Evolutionary conservation across 768 basidiomycete genomes (phyloP), one percentile per base, ranked within the genome.

Genomic region (Boletus edulis): DNA sequence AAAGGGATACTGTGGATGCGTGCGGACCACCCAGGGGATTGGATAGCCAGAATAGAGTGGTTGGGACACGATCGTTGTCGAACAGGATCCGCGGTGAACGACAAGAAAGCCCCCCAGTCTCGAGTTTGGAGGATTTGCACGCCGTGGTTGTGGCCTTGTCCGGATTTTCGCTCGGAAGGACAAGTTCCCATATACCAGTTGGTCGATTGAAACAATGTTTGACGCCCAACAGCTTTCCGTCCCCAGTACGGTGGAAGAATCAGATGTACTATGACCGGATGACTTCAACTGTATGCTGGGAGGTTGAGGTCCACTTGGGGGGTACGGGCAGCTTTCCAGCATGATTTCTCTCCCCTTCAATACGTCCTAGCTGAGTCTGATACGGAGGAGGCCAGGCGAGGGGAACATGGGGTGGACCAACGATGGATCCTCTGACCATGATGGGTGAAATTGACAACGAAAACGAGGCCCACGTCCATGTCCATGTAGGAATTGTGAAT

Each of bases 141-240:
- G 58, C 27, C 58, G 69, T 35, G 55, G 34, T 39, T 58, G 49
- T 2, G 48, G 37, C 46, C 35, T 54, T 50, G 29, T 49, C 46
- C 44, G 35, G 8, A 11, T 17, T 56, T 54, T 45, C 38, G 17
- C 40, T 56, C 37, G 44, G 51, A 65, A 79, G 54, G 4, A 46
- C 52, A 22, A 88, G 62, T 34, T 77, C 74, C 81, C 81, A 88
- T 29, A 89, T 79, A 0, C 79, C 76, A 5, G 76, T 67, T 0
- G 81, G 80, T 1, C 85, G 77, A 59, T 89, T 89, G 58, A 75
- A 76, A 64, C 87, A 89, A 4, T 72, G 72, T 55, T 78, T 81
- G 54, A 84, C 66, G 0, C 87, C 87, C 15, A 89, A 72, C 15
- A 82, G 59, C 40, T 82, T 79, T 6, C 79, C 82, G 49, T 89